Evolutionary conservation across 495 filamentous ascomycete species (phyloP).

Genomic region (Penicillium robsamsonii): DNA sequence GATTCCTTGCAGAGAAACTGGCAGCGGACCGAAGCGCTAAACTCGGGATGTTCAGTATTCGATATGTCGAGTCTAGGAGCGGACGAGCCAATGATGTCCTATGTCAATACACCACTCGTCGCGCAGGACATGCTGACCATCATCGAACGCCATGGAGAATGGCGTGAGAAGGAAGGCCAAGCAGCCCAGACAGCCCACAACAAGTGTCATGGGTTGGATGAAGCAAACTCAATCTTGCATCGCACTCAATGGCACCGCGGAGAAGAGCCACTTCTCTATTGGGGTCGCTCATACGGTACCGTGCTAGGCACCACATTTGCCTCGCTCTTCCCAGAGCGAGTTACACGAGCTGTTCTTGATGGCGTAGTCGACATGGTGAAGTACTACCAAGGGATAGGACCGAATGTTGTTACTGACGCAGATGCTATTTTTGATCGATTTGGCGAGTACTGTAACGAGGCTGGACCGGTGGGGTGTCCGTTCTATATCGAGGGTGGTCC

Average conservation of each 20-base stretch:
- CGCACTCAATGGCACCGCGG: slow-evolving; percentile 37
- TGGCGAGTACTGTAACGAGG: slow-evolving; percentile 47
- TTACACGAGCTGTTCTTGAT: slow-evolving; percentile 51
- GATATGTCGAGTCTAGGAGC: slow-evolving; percentile 25
- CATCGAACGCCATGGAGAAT: slow-evolving; percentile 49
- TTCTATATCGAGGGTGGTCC: slow-evolving; percentile 42
- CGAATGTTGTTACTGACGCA: slow-evolving; percentile 46
- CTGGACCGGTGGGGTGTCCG: slow-evolving; percentile 39
- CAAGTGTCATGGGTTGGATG: slow-evolving; percentile 29
- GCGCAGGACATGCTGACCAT: slow-evolving; percentile 52
- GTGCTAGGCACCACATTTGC: slow-evolving; percentile 59
- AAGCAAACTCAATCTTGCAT: slow-evolving; percentile 23
- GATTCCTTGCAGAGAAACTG: slow-evolving; percentile 43
- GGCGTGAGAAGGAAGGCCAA: slow-evolving; percentile 38
- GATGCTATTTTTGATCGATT: slow-evolving; percentile 50
- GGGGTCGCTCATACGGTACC: slow-evolving; percentile 70
- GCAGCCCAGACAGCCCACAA: slow-evolving; percentile 30
- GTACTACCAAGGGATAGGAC: slow-evolving; percentile 41
- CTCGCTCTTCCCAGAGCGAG: slow-evolving; percentile 51
- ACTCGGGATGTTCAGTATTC: slow-evolving; percentile 33
- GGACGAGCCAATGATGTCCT: slow-evolving; percentile 43
- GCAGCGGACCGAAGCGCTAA: slow-evolving; percentile 48
- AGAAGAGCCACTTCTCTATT: slow-evolving; percentile 54
- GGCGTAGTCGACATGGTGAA: slow-evolving; percentile 53
- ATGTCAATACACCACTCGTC: slow-evolving; percentile 47